phyloP scores from a whole-genome alignment of 1,284 basidiomycete genomes.

The Hemileia vastatrix region DNA sequence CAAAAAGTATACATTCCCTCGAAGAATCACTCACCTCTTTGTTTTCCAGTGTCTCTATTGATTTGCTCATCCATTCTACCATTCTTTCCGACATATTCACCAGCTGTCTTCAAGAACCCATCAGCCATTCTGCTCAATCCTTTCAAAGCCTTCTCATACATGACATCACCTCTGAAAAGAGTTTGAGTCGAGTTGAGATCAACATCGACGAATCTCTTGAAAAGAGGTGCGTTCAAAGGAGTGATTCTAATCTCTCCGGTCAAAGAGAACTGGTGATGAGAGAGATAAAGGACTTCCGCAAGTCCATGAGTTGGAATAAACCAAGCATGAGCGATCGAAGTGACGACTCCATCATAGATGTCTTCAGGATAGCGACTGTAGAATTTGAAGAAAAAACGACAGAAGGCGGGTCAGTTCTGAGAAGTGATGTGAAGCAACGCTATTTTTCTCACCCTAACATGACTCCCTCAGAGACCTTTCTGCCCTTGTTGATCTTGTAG shows the following conservation, averaged over 20 bases:
- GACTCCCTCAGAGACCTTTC: conserved; percentile 14
- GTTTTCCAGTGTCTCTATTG: conserved; percentile 21
- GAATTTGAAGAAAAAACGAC: too few relatives aligned
- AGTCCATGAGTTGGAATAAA: conserved; percentile 27
- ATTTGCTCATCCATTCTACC: conserved; percentile 29
- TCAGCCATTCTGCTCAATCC: conserved; percentile 26
- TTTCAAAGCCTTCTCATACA: conserved; percentile 13
- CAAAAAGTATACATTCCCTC: background rate
- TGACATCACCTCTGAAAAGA: conserved; percentile 15
- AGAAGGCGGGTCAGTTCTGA: too few relatives aligned
- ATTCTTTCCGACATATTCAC: conserved; percentile 8
- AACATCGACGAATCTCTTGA: conserved; percentile 5
- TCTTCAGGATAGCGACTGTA: conserved; percentile 24
- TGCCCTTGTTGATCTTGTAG: conserved; percentile 25
- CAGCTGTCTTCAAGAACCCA: conserved; percentile 20
- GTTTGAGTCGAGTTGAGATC: background rate
- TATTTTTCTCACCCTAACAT: conserved; percentile 22
- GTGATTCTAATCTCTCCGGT: conserved; percentile 11
- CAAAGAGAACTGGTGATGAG: conserved; percentile 20
- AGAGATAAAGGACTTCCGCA: conserved; percentile 25
- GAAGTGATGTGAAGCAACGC: background rate
- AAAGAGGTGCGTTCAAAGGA: conserved; percentile 13
- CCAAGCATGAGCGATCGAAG: conserved; percentile 28
- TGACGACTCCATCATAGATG: conserved; percentile 27
- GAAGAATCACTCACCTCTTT: conserved; percentile 21